A percentile compares a stretch with the other conserved stretches of the same genome.
phyloP scores from a whole-genome alignment of 2,329 filamentous ascomycete species.

The Calonectria pteridis region DNA sequence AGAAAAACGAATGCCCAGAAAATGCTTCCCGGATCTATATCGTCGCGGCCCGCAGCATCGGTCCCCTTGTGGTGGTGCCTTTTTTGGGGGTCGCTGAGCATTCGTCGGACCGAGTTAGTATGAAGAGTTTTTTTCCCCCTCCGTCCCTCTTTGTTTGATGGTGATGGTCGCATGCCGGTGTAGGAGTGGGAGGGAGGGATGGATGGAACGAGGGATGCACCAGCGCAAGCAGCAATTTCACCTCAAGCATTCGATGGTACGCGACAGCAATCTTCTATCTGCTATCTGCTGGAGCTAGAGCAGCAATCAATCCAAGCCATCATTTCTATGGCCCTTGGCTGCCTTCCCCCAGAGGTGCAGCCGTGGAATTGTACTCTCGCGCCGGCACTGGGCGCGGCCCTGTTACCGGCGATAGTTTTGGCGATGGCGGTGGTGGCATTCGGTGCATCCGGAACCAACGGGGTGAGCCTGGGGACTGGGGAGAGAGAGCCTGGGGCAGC shows the following conservation, averaged over 20 bases:
- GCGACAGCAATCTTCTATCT: background rate
- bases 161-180: constrained; percentile 2
- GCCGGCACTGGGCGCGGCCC: constrained; percentile 14
- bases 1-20: background rate
- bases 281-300: background rate
- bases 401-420: constrained; percentile 9
- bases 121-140: background rate
- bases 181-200: background rate
- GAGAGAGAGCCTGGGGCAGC: background rate
- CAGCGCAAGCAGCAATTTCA: background rate
- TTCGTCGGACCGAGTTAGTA: background rate
- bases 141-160: background rate
- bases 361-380: constrained; percentile 10
- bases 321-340: background rate
- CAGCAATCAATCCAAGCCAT: background rate
- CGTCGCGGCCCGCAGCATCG: background rate
- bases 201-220: background rate
- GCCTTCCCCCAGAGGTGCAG: background rate
- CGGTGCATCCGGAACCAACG: constrained; percentile 17
- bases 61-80: background rate
- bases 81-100: background rate
- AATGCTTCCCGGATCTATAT: background rate
- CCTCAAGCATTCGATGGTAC: background rate
- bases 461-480: background rate
- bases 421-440: constrained; percentile 12